Evolutionary conservation across 2,329 filamentous ascomycete species (phyloP).

Genomic region (Paraconiothyrium sp.): DNA sequence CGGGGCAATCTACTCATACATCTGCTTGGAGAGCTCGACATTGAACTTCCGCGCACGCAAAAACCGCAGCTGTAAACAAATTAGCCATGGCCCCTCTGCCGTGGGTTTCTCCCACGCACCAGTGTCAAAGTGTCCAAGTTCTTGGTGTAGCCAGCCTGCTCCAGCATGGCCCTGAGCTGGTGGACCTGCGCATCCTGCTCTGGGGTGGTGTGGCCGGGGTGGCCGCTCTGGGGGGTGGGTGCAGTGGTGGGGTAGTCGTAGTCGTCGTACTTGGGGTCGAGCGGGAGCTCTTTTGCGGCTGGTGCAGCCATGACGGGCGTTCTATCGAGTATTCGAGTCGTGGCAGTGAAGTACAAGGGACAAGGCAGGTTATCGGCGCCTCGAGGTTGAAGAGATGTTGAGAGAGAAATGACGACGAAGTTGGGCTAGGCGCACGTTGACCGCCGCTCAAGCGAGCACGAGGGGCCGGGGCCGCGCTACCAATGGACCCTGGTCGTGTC

Average conservation of each 20-base stretch:
- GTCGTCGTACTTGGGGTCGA: conserved; percentile 93
- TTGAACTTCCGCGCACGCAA: conserved; percentile 96
- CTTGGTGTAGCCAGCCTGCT: conserved; percentile 82
- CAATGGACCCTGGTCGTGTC: conserved; percentile 13
- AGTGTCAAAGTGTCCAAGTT: conserved; percentile 91
- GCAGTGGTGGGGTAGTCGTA: conserved; percentile 91
- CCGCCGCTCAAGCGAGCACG: conserved; percentile 30
- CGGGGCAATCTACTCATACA: conserved; percentile 68
- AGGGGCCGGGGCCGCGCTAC: conserved; percentile 8
- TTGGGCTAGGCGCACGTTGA: conserved; percentile 38
- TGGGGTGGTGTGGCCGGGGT: conserved; percentile 86
- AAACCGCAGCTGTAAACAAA: conserved; percentile 75
- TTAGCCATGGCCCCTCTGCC: conserved; percentile 24
- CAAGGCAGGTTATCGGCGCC: conserved; percentile 8
- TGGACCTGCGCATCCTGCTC: conserved; percentile 89
- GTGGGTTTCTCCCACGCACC: conserved; percentile 60
- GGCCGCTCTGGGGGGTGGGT: conserved; percentile 74
- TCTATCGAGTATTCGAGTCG: background rate
- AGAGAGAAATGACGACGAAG: conserved; percentile 37
- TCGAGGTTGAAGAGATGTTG: conserved; percentile 21
- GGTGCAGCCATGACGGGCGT: conserved; percentile 43
- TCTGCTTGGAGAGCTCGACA: conserved; percentile 81
- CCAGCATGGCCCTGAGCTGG: conserved; percentile 85
- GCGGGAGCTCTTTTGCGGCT: conserved; percentile 50
- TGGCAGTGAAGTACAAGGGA: conserved; percentile 4